Evolutionary conservation across 75 land plant genomes (phyloP).

Genomic region (Cunninghamia lanceolata): DNA sequence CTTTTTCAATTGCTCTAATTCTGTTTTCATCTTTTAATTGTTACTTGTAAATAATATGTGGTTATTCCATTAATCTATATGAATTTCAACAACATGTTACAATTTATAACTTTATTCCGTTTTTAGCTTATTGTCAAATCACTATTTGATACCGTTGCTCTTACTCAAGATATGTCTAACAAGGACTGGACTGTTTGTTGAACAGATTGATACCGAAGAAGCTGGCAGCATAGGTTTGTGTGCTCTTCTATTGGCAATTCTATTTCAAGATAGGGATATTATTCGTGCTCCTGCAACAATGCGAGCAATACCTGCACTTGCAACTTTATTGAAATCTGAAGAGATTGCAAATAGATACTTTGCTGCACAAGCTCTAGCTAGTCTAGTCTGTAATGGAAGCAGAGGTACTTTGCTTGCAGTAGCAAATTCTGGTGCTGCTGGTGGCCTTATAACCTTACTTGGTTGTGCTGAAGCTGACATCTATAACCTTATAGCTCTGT

Average conservation of each 20-base stretch:
- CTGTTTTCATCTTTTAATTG: neutral
- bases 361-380: constrained; percentile 93
- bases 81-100: neutral
- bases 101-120: neutral
- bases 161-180: neutral
- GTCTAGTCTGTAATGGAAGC: constrained; percentile 97
- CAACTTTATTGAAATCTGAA: constrained; percentile 76
- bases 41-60: neutral
- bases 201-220: constrained; percentile 76
- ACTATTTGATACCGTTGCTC: constrained; percentile 5
- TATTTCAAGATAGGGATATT: constrained; percentile 93
- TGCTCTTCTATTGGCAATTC: constrained; percentile 77
- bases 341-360: constrained; percentile 79
- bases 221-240: constrained; percentile 81
- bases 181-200: neutral
- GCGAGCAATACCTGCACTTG: constrained; percentile 75
- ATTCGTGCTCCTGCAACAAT: constrained; percentile 80
- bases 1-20: neutral
- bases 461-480: constrained; percentile 92
- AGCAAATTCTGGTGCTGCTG: constrained; percentile 93
- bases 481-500: constrained; percentile 59
- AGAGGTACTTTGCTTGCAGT: constrained; percentile 92
- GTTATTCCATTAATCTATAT: neutral
- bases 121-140: neutral
- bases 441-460: constrained; percentile 83